Conservation (phyloP, 2,329 filamentous ascomycete species). For the Penicillium psychrosexuale region DNA sequence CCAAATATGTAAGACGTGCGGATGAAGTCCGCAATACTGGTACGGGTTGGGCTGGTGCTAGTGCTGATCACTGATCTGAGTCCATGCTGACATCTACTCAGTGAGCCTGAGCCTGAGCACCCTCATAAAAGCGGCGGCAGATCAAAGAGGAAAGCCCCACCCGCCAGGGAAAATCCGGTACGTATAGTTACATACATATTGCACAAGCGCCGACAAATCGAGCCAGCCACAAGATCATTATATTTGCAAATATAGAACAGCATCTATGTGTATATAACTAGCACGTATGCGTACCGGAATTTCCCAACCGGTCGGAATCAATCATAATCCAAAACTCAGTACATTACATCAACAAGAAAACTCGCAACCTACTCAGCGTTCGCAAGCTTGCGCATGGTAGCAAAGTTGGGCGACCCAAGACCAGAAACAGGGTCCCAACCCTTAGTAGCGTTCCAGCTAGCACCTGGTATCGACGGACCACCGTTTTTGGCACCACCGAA, state of each 20-base stretch:
- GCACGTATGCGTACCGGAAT: not conserved
- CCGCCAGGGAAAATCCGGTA: no score
- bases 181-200: no score
- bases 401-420: constrained; percentile 17
- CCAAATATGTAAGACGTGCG: no score
- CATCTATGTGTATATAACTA: constrained; percentile 7
- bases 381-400: not conserved
- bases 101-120: no score
- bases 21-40: no score
- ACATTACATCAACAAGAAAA: not conserved
- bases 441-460: constrained; percentile 50
- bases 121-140: no score
- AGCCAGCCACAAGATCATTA: not conserved
- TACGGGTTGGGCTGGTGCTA: no score
- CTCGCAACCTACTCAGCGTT: not conserved
- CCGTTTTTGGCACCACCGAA: constrained; percentile 42
- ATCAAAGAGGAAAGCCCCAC: no score
- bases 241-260: constrained; percentile 6
- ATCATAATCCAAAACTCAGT: not conserved
- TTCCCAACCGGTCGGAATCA: not conserved
- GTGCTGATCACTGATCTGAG: no score
- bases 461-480: constrained; percentile 43
- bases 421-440: constrained; percentile 45
- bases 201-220: not conserved
- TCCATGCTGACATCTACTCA: no score